These are phyloP conservation scores for Tuber magnatum DNA, from an alignment of 495 filamentous ascomycete species.

Conservation along the genomic window DNA sequence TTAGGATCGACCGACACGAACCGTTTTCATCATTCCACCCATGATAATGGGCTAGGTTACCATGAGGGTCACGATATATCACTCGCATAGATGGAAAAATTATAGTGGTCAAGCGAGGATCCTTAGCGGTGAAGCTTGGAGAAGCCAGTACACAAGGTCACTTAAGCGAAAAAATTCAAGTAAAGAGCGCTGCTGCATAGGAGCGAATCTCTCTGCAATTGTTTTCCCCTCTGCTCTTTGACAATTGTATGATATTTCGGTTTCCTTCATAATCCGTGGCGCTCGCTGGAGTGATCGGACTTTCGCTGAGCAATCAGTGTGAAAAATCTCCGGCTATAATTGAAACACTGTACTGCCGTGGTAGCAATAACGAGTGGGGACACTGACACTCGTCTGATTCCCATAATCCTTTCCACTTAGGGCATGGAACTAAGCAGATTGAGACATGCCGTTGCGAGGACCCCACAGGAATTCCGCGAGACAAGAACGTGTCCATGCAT, in stretches of 20 bases:
- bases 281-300: neutral
- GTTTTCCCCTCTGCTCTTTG: neutral
- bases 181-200: neutral
- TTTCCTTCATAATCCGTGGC: neutral
- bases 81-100: neutral
- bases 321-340: neutral
- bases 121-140: neutral
- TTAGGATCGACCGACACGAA: neutral
- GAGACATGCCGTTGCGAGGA: neutral
- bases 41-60: neutral
- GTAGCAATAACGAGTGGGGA: neutral
- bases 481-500: constrained; percentile 5
- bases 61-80: neutral
- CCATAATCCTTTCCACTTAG: neutral
- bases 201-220: neutral
- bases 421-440: neutral
- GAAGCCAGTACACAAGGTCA: neutral
- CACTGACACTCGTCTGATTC: neutral
- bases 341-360: neutral
- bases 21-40: neutral
- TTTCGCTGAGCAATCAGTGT: neutral
- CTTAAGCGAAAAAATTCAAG: neutral
- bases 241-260: neutral
- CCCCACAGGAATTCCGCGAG: neutral
- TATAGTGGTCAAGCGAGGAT: neutral